Evolutionary conservation across 257 asterid genomes (phyloP).

Genomic region (Ilex asprella): DNA sequence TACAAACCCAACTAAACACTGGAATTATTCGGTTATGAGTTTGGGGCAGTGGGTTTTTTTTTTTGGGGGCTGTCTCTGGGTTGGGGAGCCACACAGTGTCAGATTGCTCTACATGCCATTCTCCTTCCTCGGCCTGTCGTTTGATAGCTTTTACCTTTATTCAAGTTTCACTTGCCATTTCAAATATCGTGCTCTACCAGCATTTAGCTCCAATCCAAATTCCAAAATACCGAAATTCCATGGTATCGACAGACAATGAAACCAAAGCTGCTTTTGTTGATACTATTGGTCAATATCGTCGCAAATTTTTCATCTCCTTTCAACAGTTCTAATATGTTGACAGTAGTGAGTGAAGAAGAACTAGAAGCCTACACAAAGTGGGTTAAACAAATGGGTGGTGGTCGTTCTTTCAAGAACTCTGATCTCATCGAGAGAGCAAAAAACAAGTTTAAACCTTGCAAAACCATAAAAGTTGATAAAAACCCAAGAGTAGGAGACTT

Average conservation of each 20-base stretch:
- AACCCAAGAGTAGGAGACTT: slow-evolving; percentile 54
- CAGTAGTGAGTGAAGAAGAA: slow-evolving; percentile 18
- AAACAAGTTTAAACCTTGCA: slow-evolving; percentile 56
- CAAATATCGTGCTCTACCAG: background rate
- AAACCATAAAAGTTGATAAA: slow-evolving; percentile 47
- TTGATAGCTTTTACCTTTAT: background rate
- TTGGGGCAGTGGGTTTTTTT: no score
- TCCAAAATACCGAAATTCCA: slow-evolving; percentile 13
- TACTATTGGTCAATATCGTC: slow-evolving; percentile 12
- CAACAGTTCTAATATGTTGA: slow-evolving; percentile 17
- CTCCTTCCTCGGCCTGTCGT: background rate
- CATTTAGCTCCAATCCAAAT: background rate
- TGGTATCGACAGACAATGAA: slow-evolving; percentile 16
- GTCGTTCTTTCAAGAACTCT: slow-evolving; percentile 40
- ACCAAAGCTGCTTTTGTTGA: slow-evolving; percentile 10
- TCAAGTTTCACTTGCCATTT: background rate
- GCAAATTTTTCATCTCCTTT: slow-evolving; percentile 27
- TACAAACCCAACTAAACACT: no score
- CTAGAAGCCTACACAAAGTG: slow-evolving; percentile 52
- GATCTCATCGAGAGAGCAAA: slow-evolving; percentile 34
- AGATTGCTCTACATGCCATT: background rate
- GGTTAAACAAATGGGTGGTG: slow-evolving; percentile 38
- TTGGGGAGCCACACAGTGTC: background rate
- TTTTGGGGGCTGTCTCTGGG: background rate
- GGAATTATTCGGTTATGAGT: no score